Evolutionary conservation across 106 monocot genomes (phyloP), one percentile per base, ranked within the genome.

Genomic region (Allium fistulosum): DNA sequence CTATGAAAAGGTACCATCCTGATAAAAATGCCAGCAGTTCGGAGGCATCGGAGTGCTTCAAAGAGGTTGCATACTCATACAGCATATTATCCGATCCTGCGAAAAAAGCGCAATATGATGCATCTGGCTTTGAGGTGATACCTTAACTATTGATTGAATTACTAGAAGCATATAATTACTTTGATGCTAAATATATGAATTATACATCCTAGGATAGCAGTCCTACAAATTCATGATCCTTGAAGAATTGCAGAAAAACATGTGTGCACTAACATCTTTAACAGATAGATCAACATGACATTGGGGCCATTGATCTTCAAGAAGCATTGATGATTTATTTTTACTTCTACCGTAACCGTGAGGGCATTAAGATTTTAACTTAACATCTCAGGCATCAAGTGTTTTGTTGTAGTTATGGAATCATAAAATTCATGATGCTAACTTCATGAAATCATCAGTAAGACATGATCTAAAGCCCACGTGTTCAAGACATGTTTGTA

Each of bases 31-130:
- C 62, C n/a, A 88, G 83, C 72, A 88, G 88, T 56, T 91, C 91
- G 67, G 94, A 91, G 83, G 91, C 94, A 71, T 91, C 94, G 53
- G 94, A 95, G 48, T 87, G 83, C 71, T 95, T 95, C 68, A 95
- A 95, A 73, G 94, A 95, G 71, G 85, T 95, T 77, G 87, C 94
- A 70, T 95, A 83, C 78, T 95, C 94, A 17, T 95, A 95, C 63
- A 88, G 83, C 75, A 88, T 95, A 56, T 75, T 95, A 68, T 95
- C 94, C 57, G 94, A 95, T 74, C 94, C 94, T 46, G 94, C 88
- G 72, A 95, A 95, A 81, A 85, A 85, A 78, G 85, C 88, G 47
- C 94, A 91, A 66, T 91, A 88, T 76, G 94, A 95, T 69, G 79
- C 85, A 75, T 78, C 91, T 75, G 94, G 94, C 26, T 95, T 95